Percentiles rank a stretch among this genome's conserved stretches.
These are phyloP conservation scores for Limonium bicolor DNA, from an alignment of 148 eudicot genomes.

Conservation along the genomic window DNA sequence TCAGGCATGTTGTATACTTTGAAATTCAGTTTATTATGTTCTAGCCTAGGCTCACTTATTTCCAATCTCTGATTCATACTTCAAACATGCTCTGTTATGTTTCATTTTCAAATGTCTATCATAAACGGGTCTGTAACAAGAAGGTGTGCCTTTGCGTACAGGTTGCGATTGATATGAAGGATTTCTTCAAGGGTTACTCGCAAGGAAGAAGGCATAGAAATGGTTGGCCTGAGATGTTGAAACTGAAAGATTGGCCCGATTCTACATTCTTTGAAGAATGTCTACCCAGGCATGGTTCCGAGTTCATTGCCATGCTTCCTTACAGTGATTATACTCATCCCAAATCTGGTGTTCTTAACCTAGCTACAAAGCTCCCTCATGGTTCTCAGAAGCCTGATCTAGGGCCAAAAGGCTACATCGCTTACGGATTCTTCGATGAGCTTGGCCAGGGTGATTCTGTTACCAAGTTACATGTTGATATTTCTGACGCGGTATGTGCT, in stretches of 20 bases:
- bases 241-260: constrained; percentile 98
- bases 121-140: too few relatives aligned
- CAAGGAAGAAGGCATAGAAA: constrained; percentile 54
- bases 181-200: constrained; percentile 65
- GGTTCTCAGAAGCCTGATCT: constrained; percentile 66
- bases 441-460: constrained; percentile 95
- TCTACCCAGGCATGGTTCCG: constrained; percentile 79
- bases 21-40: too few relatives aligned
- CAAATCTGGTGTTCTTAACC: constrained; percentile 61
- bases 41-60: too few relatives aligned
- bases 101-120: too few relatives aligned
- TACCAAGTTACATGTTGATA: constrained; percentile 90
- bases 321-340: constrained; percentile 83
- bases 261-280: constrained; percentile 74
- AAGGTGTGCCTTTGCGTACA: constrained; percentile 13
- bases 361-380: constrained; percentile 54
- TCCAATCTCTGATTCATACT: too few relatives aligned
- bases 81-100: too few relatives aligned
- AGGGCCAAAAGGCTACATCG: constrained; percentile 92
- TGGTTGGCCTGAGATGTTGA: constrained; percentile 94
- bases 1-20: constrained; percentile 46
- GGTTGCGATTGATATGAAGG: constrained; percentile 53
- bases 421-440: constrained; percentile 63
- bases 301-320: constrained; percentile 68
- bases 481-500: constrained; percentile 84